Evolutionary conservation across 177 flowering plant genomes (phyloP), one percentile per base, ranked within the genome.

Genomic region (Vitis hybrid): DNA sequence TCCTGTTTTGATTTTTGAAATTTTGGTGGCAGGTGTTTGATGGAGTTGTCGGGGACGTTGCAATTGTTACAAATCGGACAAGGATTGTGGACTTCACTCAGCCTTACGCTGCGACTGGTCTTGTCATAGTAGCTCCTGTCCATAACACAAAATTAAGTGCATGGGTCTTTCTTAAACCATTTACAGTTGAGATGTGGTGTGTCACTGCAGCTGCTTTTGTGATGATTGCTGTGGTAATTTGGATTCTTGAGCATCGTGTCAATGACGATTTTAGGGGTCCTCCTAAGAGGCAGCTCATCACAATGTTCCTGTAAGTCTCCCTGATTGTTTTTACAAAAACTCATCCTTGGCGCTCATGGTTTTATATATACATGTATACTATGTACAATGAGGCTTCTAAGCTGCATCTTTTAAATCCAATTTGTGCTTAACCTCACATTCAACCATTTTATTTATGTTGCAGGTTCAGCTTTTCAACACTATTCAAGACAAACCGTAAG

Each of bases 391-490:
- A 64, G 18, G 66, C 14, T 64, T 33, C 16, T 62, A 9, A 29
- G 64, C 29, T 62, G 18, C 51, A 9, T 33, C 5, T 60, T 21
- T 45, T 51, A 9, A 51, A 22, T 15, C 29, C 29, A 31, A 18
- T 5, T 56, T 6, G 48, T 16, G 51, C 48, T 73, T 70, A 39
- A 69, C 55, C 21, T 66, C 18, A 39, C 48, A 21, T 31, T 55
- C 11, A 51, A 53, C 61, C 48, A 56, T 57, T 75, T 62, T 59
- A 13, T 77, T 2, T 76, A 21, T 70, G 10, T 81, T 76, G 77
- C 93, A 91, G 94, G 90, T 91, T 91, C 77, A 89, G 94, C 81
- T 84, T 91, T 76, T 89, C 97, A 15, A 91, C 97, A 3, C 75
- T 88, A 57, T 91, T 89, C 68, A 84, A 82, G 80, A 78, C 83